Conservation (phyloP, 2,329 filamentous ascomycete species). For the Penicillium sp. region DNA sequence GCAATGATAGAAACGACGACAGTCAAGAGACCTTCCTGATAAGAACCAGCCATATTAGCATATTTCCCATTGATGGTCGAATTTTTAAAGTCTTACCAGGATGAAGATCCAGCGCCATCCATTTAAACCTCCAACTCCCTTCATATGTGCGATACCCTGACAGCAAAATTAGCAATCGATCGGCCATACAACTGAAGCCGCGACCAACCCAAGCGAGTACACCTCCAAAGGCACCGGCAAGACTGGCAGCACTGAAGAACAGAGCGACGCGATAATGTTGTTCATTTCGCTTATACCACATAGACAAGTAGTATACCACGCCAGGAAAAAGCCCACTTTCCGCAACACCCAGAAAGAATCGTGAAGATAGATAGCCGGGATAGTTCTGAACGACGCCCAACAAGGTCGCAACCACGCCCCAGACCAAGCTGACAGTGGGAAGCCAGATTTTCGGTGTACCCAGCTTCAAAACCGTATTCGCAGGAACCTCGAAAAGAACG, state of each 20-base stretch:
- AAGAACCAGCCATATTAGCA: not conserved
- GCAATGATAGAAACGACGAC: constrained; percentile 49
- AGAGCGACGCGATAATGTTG: constrained; percentile 56
- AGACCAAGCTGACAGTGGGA: constrained; percentile 43
- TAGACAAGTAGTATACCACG: constrained; percentile 56
- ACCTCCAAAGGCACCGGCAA: constrained; percentile 59
- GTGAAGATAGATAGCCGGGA: constrained; percentile 45
- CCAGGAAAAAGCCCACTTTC: constrained; percentile 54
- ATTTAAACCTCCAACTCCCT: constrained; percentile 46
- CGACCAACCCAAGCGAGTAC: constrained; percentile 48
- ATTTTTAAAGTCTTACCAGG: constrained; percentile 35
- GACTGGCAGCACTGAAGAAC: constrained; percentile 56
- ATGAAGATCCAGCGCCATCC: constrained; percentile 65
- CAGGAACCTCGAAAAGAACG: constrained; percentile 40
- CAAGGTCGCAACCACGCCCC: constrained; percentile 50
- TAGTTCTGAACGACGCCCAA: constrained; percentile 49
- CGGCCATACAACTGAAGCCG: not conserved
- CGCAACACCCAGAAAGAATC: constrained; percentile 51
- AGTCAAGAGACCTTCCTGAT: constrained; percentile 63
- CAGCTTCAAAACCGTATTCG: constrained; percentile 41
- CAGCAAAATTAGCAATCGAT: constrained; percentile 14
- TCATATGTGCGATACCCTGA: constrained; percentile 47
- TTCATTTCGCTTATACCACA: constrained; percentile 61
- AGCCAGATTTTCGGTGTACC: constrained; percentile 39
- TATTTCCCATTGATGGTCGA: not conserved